These are phyloP conservation scores for Zygotorulaspora danielsina DNA, from an alignment of 805 yeast species.

Conservation along the genomic window DNA sequence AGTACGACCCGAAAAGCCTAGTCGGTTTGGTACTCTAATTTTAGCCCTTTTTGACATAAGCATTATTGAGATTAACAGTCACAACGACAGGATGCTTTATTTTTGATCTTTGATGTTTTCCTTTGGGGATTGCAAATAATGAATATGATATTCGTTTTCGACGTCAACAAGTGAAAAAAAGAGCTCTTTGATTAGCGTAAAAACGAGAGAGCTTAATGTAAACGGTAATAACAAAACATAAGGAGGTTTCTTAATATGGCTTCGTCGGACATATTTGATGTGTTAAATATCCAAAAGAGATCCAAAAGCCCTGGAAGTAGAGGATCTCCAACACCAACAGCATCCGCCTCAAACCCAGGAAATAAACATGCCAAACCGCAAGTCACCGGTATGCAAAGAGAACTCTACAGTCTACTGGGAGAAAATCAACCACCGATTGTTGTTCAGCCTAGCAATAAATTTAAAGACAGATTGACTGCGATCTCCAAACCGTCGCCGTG, in stretches of 20 bases:
- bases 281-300: conserved; percentile 56
- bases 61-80: background rate
- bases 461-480: conserved; percentile 61
- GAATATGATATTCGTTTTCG: background rate
- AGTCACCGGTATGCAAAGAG: conserved; percentile 78
- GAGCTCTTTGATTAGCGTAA: too few relatives aligned
- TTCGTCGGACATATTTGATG: conserved; percentile 69
- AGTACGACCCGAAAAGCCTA: conserved; percentile 37
- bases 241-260: conserved; percentile 33
- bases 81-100: too few relatives aligned
- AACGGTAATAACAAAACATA: too few relatives aligned
- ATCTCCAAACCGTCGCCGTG: conserved; percentile 73
- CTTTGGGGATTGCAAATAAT: too few relatives aligned
- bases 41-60: conserved; percentile 40
- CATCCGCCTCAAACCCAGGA: conserved; percentile 13
- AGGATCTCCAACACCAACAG: conserved; percentile 19
- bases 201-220: too few relatives aligned
- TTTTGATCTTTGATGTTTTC: too few relatives aligned
- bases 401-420: conserved; percentile 81
- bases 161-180: background rate
- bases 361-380: conserved; percentile 23
- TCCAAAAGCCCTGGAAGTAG: conserved; percentile 23
- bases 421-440: conserved; percentile 84
- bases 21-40: conserved; percentile 62
- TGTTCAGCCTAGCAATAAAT: conserved; percentile 45